These are phyloP conservation scores for Cyberlindnera samutprakarnensis DNA, from an alignment of 805 yeast species.

Conservation along the genomic window DNA sequence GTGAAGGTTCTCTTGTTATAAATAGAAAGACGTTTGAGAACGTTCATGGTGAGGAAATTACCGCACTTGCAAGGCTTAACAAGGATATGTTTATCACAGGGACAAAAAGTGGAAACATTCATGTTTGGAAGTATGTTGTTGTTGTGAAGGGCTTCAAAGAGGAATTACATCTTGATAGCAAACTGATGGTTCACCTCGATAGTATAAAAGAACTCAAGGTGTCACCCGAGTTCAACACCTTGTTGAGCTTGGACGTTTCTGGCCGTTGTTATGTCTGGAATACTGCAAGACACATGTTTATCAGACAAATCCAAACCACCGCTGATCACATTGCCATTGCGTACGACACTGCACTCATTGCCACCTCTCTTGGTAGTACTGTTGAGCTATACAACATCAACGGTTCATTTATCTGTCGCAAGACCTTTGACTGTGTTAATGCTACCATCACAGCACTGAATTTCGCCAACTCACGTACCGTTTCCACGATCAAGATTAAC, in stretches of 20 bases:
- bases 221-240: constrained; percentile 44
- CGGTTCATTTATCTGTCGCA: constrained; percentile 35
- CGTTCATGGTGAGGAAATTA: constrained; percentile 25
- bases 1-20: constrained; percentile 17
- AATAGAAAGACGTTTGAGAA: constrained; percentile 23
- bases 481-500: constrained; percentile 17
- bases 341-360: constrained; percentile 47
- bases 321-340: constrained; percentile 37
- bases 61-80: constrained; percentile 21
- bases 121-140: constrained; percentile 39
- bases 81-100: constrained; percentile 26
- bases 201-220: constrained; percentile 38
- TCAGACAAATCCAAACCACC: constrained; percentile 29
- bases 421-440: constrained; percentile 8
- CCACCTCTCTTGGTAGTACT: constrained; percentile 21
- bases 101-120: constrained; percentile 51
- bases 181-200: constrained; percentile 51
- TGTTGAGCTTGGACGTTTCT: constrained; percentile 44
- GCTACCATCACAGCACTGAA: constrained; percentile 19
- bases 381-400: constrained; percentile 43
- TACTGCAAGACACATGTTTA: constrained; percentile 39
- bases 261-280: constrained; percentile 66
- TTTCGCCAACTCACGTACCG: constrained; percentile 23
- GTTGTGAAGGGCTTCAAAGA: constrained; percentile 15
- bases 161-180: constrained; percentile 32